Conservation (phyloP, 2,329 filamentous ascomycete genomes). For the Arthrobotrys iridis region DNA sequence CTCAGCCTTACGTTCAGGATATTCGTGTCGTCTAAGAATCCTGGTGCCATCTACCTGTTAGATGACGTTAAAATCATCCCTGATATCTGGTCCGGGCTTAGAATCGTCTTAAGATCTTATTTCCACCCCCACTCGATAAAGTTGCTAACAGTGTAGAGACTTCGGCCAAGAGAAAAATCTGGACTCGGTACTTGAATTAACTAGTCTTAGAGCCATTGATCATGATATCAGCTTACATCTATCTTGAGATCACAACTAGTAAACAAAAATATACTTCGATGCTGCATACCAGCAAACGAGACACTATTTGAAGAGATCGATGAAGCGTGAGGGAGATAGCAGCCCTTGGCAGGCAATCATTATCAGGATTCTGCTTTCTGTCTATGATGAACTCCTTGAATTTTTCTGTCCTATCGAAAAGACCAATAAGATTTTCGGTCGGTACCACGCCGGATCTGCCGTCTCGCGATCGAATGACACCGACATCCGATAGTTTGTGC, state of each 20-base stretch:
- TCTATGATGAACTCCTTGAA: no score
- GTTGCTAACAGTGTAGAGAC: not conserved
- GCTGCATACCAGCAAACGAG: no score
- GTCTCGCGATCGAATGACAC: not conserved
- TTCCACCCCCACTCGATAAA: not conserved
- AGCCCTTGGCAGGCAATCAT: no score
- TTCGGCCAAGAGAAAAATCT: not conserved
- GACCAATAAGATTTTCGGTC: not conserved
- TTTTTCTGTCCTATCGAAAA: no score
- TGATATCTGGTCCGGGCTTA: constrained; percentile 5
- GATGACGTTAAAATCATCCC: not conserved
- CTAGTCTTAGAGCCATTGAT: not conserved
- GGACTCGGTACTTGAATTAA: not conserved
- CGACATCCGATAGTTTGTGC: constrained; percentile 22
- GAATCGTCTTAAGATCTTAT: not conserved
- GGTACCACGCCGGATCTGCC: not conserved
- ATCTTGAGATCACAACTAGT: not conserved
- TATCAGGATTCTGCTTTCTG: no score
- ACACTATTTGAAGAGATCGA: no score
- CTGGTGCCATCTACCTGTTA: not conserved
- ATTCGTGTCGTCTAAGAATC: not conserved
- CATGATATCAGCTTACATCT: constrained; percentile 33
- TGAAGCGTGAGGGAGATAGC: no score
- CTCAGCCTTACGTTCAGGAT: constrained; percentile 9
- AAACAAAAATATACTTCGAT: not conserved